These are phyloP conservation scores for Domatiomyces catenatus DNA, from an alignment of 2,329 filamentous ascomycete genomes.

Conservation along the genomic window DNA sequence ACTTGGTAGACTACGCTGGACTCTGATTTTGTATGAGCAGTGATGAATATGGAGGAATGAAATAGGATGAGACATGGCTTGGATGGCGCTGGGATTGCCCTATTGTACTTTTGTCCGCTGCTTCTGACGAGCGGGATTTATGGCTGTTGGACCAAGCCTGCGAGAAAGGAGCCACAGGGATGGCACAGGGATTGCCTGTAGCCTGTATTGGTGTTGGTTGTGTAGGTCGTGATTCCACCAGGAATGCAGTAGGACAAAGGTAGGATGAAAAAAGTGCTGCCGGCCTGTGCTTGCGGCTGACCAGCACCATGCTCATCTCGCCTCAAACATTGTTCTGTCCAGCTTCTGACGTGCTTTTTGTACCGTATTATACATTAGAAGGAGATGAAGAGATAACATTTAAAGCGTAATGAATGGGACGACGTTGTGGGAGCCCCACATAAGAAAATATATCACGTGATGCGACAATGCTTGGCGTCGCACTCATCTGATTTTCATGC, in stretches of 20 bases:
- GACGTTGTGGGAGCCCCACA: not conserved
- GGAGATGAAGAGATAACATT: no score
- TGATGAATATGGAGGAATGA: constrained; percentile 14
- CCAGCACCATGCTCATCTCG: not conserved
- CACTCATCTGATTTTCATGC: not conserved
- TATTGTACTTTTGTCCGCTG: not conserved
- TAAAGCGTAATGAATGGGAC: not conserved
- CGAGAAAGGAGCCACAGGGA: not conserved
- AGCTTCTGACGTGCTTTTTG: not conserved
- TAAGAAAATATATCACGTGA: not conserved
- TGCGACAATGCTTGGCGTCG: not conserved
- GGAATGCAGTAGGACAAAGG: not conserved
- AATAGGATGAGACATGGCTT: constrained; percentile 8
- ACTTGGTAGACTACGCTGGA: not conserved
- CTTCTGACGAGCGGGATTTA: not conserved
- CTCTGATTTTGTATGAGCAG: constrained; percentile 13
- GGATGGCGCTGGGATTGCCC: not conserved
- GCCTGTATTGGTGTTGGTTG: not conserved
- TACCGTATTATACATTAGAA: no score
- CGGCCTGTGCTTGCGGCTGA: not conserved
- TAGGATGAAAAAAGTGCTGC: not conserved
- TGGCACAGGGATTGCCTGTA: not conserved
- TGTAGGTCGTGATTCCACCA: not conserved
- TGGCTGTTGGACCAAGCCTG: not conserved
- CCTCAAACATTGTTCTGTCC: not conserved